Conservation (phyloP, 1,284 basidiomycete genomes). For the Heliocybe sulcata region DNA sequence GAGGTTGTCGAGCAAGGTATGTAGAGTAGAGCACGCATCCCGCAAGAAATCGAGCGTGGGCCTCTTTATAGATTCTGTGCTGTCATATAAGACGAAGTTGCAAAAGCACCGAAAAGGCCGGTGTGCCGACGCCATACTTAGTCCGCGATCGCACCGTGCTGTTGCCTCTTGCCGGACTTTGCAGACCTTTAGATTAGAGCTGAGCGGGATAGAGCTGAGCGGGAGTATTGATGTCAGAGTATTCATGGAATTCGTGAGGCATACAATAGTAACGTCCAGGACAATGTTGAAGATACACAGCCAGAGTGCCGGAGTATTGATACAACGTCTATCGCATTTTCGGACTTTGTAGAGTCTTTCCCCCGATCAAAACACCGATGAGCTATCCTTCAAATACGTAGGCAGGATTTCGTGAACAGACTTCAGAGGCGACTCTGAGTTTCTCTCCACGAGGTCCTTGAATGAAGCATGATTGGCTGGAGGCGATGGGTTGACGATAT, state of each 20-base stretch:
- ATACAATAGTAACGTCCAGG: no score
- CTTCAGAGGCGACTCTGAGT: conserved; percentile 29
- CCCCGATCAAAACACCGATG: background rate
- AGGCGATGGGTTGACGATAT: conserved; percentile 36
- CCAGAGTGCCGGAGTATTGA: no score
- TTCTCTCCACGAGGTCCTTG: conserved; percentile 31
- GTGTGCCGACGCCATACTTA: background rate
- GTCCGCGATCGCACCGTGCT: no score
- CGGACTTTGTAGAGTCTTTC: background rate
- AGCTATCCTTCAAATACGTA: conserved; percentile 31
- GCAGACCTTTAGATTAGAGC: no score
- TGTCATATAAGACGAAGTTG: background rate
- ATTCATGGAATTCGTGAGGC: no score
- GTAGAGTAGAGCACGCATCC: no score
- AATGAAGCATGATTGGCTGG: conserved; percentile 31
- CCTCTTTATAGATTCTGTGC: background rate
- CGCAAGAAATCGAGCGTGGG: no score
- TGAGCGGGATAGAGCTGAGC: no score
- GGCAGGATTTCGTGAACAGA: conserved; percentile 49
- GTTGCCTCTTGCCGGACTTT: no score
- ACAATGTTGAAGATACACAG: no score
- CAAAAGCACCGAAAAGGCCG: background rate
- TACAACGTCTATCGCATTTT: no score
- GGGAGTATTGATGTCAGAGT: no score
- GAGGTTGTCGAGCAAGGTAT: background rate